phyloP scores from a whole-genome alignment of 192 early-diverging fungal genomes.

The Ambispora gerdemannii region DNA sequence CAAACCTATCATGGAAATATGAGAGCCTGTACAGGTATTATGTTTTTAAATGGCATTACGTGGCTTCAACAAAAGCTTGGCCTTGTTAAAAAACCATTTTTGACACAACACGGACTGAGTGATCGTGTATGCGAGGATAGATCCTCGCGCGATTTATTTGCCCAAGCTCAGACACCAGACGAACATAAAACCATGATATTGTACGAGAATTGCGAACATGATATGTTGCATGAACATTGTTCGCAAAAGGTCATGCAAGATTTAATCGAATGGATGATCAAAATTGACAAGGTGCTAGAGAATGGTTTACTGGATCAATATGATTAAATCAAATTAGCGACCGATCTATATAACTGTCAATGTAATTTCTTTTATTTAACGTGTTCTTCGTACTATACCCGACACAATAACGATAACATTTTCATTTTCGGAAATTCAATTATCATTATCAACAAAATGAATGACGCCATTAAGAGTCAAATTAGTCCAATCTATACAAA shows the following conservation, averaged over 20 bases:
- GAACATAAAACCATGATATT: slow-evolving; percentile 12
- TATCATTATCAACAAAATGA: too few species aligned
- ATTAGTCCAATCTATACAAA: too few species aligned
- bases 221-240: slow-evolving; percentile 10
- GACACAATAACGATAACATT: too few species aligned
- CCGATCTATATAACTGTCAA: too few species aligned
- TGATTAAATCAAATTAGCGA: too few species aligned
- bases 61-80: slow-evolving; percentile 21
- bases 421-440: too few species aligned
- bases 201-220: slow-evolving; percentile 24
- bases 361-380: too few species aligned
- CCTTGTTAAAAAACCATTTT: slow-evolving; percentile 16
- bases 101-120: slow-evolving; percentile 19
- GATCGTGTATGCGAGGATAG: slow-evolving; percentile 5
- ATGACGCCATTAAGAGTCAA: too few species aligned
- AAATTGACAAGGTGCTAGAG: not conserved
- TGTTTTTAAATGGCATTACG: not conserved
- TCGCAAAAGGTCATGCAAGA: slow-evolving; percentile 5
- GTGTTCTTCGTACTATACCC: too few species aligned
- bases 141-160: slow-evolving; percentile 3
- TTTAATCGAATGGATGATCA: slow-evolving; percentile 3
- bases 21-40: slow-evolving; percentile 9
- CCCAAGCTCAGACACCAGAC: slow-evolving; percentile 4
- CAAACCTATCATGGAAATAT: slow-evolving; percentile 26
- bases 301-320: too few species aligned